Conservation (phyloP, 345 rosid genomes). For the Camelina hispida region DNA sequence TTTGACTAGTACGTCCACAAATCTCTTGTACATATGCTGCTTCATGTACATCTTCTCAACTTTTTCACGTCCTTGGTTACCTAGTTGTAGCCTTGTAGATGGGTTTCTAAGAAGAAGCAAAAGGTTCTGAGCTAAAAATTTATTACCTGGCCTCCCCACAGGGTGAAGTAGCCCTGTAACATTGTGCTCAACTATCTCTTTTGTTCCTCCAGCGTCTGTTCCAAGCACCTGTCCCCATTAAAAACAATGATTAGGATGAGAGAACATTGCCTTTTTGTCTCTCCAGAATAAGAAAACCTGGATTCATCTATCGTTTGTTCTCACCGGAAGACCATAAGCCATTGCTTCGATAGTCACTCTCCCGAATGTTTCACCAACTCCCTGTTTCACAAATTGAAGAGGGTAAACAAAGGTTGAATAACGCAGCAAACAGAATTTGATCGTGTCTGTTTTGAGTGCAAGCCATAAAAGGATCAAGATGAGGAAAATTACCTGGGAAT, state of each 20-base stretch:
- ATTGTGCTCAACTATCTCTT: slow-evolving; percentile 82
- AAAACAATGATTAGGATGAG: slow-evolving; percentile 11
- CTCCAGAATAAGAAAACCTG: neutral
- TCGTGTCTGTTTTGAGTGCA: neutral
- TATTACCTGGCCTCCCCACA: slow-evolving; percentile 66
- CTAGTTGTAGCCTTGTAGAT: slow-evolving; percentile 64
- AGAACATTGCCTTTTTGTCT: neutral
- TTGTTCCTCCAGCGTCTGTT: slow-evolving; percentile 95
- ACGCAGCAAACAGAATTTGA: slow-evolving; percentile 23
- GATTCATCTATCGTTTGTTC: slow-evolving; percentile 23
- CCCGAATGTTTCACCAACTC: slow-evolving; percentile 94
- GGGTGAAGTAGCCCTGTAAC: slow-evolving; percentile 91
- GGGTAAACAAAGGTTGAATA: slow-evolving; percentile 13
- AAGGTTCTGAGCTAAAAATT: slow-evolving; percentile 64
- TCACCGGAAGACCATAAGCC: slow-evolving; percentile 97
- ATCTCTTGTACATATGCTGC: slow-evolving; percentile 87
- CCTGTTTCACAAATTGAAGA: slow-evolving; percentile 53
- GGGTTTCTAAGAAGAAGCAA: slow-evolving; percentile 65
- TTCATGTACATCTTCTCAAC: slow-evolving; percentile 76
- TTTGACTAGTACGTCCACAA: slow-evolving; percentile 73
- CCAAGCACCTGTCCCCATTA: slow-evolving; percentile 54
- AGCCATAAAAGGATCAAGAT: slow-evolving; percentile 20
- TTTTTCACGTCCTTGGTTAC: slow-evolving; percentile 70
- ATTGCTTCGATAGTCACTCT: slow-evolving; percentile 98
- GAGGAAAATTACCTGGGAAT: slow-evolving; percentile 71